phyloP scores from a whole-genome alignment of 2,329 filamentous ascomycete species.

The Neonectria punicea region DNA sequence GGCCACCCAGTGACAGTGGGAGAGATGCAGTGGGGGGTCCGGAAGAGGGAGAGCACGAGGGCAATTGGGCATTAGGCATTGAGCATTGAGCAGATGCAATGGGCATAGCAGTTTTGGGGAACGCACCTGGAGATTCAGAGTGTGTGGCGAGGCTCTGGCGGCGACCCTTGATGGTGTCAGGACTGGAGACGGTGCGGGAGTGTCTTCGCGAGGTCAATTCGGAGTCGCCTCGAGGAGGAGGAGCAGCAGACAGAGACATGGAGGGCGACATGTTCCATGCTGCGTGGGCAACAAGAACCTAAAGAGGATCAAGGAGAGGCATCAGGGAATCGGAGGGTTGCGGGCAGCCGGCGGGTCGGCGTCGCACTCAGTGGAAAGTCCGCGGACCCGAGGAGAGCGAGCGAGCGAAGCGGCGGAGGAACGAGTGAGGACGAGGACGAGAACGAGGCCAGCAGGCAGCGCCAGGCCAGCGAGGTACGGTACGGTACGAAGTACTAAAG shows the following conservation, averaged over 20 bases:
- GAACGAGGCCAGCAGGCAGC: conserved; percentile 25
- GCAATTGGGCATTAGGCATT: not conserved
- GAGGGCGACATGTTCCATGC: conserved; percentile 51
- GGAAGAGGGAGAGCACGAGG: not conserved
- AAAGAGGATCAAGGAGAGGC: conserved; percentile 33
- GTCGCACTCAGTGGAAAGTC: conserved; percentile 36
- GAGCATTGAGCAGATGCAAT: not conserved
- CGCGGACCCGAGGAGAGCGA: conserved; percentile 36
- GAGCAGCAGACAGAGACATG: conserved; percentile 41
- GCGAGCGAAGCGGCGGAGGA: not conserved
- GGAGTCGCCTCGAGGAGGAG: conserved; percentile 37
- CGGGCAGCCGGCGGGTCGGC: conserved; percentile 38
- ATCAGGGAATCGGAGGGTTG: conserved; percentile 28
- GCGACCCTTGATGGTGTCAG: conserved; percentile 34
- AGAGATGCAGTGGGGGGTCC: not conserved
- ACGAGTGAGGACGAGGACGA: conserved; percentile 30
- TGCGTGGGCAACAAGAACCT: conserved; percentile 40
- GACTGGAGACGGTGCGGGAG: conserved; percentile 39
- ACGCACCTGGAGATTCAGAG: conserved; percentile 47
- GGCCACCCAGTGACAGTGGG: conserved; percentile 12
- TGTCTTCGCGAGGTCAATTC: conserved; percentile 40
- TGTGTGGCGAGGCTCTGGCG: conserved; percentile 40
- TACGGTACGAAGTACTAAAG: conserved; percentile 14
- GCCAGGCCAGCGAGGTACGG: conserved; percentile 26
- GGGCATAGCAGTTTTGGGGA: not conserved